Percentiles rank a stretch among this genome's conserved stretches.
phyloP scores from a whole-genome alignment of 805 yeast species.

The Candida nonsorbophila region DNA sequence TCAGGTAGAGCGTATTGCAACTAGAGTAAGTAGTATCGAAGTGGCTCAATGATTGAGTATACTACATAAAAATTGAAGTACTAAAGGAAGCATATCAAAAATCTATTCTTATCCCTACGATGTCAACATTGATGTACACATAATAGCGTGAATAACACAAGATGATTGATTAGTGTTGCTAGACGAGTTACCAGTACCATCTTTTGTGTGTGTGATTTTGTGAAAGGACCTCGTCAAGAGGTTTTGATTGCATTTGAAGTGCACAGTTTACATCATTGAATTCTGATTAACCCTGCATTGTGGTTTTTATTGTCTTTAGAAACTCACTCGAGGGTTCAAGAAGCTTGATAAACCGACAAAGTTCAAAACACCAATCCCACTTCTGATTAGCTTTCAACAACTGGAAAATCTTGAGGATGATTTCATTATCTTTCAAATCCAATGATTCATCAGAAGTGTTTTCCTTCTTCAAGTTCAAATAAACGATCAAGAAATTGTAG shows the following conservation, averaged over 20 bases:
- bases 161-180: background rate
- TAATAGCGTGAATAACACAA: background rate
- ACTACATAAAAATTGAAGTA: too few species aligned
- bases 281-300: too few species aligned
- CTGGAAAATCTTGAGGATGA: constrained; percentile 39
- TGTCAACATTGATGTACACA: too few species aligned
- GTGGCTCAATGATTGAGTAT: too few species aligned
- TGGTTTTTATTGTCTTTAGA: constrained; percentile 11
- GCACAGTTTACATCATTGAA: too few species aligned
- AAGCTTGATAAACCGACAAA: constrained; percentile 48
- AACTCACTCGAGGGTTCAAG: constrained; percentile 39
- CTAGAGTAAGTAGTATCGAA: too few species aligned
- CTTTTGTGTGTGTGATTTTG: background rate
- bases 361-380: constrained; percentile 52
- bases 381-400: constrained; percentile 35
- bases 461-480: constrained; percentile 45
- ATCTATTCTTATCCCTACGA: too few species aligned
- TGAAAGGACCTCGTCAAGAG: background rate
- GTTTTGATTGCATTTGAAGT: too few species aligned
- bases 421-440: constrained; percentile 29
- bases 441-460: constrained; percentile 18
- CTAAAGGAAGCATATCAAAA: too few species aligned
- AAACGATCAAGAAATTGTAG: constrained; percentile 48
- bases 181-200: background rate
- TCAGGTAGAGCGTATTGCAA: too few species aligned